Evolutionary conservation across 208 protist genomes (phyloP).

Genomic region (Trypanosoma caninum): DNA sequence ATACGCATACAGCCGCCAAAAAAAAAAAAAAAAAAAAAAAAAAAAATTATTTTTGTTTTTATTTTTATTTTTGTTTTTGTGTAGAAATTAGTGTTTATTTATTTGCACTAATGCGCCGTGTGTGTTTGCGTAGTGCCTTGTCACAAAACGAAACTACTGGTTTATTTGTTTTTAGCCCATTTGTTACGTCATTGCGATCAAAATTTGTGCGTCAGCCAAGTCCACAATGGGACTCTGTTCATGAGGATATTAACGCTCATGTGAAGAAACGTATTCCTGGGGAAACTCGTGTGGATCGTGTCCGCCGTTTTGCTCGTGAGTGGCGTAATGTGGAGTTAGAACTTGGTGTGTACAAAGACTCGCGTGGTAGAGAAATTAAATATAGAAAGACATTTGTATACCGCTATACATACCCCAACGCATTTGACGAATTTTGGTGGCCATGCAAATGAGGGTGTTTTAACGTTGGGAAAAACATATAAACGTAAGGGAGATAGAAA

Average conservation of each 20-base stretch:
- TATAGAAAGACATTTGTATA: conserved; percentile 91
- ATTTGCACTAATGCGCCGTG: too few relatives aligned
- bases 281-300: conserved; percentile 85
- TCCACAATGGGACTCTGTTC: conserved; percentile 80
- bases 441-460: conserved; percentile 66
- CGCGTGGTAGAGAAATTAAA: conserved; percentile 84
- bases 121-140: too few relatives aligned
- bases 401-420: conserved; percentile 90
- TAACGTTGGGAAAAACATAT: background rate
- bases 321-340: conserved; percentile 91
- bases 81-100: background rate
- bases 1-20: background rate
- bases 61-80: background rate
- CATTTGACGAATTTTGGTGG: conserved; percentile 92
- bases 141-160: background rate
- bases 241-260: conserved; percentile 90
- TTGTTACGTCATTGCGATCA: conserved; percentile 26
- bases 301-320: conserved; percentile 84
- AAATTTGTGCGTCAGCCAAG: conserved; percentile 85
- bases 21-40: background rate
- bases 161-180: background rate
- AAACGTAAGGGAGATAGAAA: background rate
- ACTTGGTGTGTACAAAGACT: conserved; percentile 85
- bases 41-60: background rate
- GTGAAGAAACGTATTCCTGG: conserved; percentile 89